Base-by-base conservation (phyloP, 2,329 filamentous ascomycete genomes). In the Verticillium nubilum region DNA sequence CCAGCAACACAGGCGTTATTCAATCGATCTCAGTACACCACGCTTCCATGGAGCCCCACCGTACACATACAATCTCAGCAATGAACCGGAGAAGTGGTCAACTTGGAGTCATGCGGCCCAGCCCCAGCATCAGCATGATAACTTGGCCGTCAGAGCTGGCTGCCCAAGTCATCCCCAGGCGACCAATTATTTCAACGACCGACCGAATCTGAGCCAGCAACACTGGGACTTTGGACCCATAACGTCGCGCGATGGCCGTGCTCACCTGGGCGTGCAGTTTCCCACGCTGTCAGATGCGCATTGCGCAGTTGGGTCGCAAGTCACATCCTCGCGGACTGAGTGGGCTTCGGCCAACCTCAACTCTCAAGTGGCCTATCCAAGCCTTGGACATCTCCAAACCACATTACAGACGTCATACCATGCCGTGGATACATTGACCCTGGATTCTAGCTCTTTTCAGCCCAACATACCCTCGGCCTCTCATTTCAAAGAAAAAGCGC, bases 401-500 rank as follows among this genome's bases (percentile, higher is more conserved):
- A n/a, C 28, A 13, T 19, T 13, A 5, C 56, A 25, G 61, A 64
- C 70, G 54, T 66, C 69, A 3, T 70, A 69, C 9, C 70, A 70
- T 53, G 66, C 67, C 28, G 54, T 74, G 7, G 71, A 72, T 58
- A 69, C 69, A 25, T 66, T 74, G 5, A 69, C 68, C 5, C 64
- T 76, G 4, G 69, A 73, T 29, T 59, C 35, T 17, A 26, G 13
- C 17, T 52, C 23, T 29, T 52, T 23, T 56, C 56, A 47, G 62
- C 63, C 61, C 57, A 72, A 72, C 6, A 61, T 58, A 19, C 61
- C 69, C 17, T 67, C 72, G 3, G 72, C 72, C 17, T 58, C 68
- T 17, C 74, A 73, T 9, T 91, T 91, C 68, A 87, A 86, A 64
- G 89, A 92, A 63, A 88, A 85, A 63, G 84, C 85, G 2, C 74